Conservation (phyloP, 192 early-diverging fungal genomes). For the Coemansia pectinata region DNA sequence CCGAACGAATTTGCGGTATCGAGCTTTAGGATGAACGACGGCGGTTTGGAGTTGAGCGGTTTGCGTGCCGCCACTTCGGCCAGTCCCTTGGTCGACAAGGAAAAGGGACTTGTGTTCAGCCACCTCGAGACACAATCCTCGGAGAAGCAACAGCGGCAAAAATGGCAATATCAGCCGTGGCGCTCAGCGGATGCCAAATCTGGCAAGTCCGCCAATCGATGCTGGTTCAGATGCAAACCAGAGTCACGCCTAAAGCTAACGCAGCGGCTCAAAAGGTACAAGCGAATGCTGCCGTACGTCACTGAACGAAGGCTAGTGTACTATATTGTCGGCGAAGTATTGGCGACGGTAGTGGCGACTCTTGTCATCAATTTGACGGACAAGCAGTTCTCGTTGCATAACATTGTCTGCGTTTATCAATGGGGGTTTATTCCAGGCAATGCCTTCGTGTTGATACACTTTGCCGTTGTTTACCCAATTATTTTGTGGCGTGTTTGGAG, state of each 20-base stretch:
- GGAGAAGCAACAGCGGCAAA: neutral
- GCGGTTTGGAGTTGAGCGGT: neutral
- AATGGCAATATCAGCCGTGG: neutral
- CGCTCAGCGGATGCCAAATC: neutral
- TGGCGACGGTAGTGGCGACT: neutral
- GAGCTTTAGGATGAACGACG: neutral
- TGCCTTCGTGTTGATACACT: conserved; percentile 33
- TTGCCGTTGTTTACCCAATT: conserved; percentile 53
- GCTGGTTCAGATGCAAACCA: conserved; percentile 1
- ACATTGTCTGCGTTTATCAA: conserved; percentile 18
- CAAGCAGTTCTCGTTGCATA: conserved; percentile 26
- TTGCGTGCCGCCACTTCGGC: neutral
- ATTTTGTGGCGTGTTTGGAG: conserved; percentile 54
- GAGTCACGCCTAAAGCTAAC: conserved; percentile 6
- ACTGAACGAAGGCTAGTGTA: conserved; percentile 26
- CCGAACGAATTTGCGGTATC: neutral
- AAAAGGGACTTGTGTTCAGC: neutral
- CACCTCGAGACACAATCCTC: neutral
- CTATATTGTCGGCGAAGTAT: conserved; percentile 7
- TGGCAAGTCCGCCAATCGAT: neutral
- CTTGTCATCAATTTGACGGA: conserved; percentile 27
- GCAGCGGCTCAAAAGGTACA: conserved; percentile 26
- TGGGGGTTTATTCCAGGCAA: conserved; percentile 31
- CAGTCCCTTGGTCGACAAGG: neutral
- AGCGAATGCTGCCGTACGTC: conserved; percentile 20